Evolutionary conservation across 768 basidiomycete genomes (phyloP), one percentile per base, ranked within the genome.

Genomic region (Paxillus involutus): DNA sequence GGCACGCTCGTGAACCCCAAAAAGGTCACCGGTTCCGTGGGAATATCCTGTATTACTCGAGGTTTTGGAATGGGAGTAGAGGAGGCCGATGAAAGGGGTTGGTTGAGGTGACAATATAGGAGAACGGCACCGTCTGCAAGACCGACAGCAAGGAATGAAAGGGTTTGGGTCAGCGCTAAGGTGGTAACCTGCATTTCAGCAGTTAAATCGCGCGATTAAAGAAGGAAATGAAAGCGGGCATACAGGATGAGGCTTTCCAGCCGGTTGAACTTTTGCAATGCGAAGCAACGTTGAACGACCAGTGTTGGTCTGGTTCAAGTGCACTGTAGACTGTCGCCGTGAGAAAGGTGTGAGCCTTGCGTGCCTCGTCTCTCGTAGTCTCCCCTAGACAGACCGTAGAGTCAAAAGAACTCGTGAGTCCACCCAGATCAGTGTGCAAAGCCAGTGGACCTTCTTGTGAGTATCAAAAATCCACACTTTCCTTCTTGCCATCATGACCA

Each of bases 71-170:
- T 72, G 12, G 86, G 86, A 11, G 93, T 74, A 5, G 88, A 80
- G 16, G 78, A 71, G 11, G 86, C 60, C 44, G 90, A 83, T 3
- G 86, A 80, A 35, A 96, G 77, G 1, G 94, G 94, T 66, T 98
- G 94, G 67, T 95, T 88, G 17, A 98, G 77, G 64, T 98, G 92
- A 7, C 92, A 85, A 67, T 92, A 96, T 16, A 97, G 77, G 9
- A 98, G 78, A 14, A 97, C 95, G 0, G 91, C 90, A 24, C 97
- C 96, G 64, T 98, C 95, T 6, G 86, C 94, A n/a, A 98, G 81
- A 13, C 95, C 97, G 39, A 98, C 82, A 6, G 95, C 88, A 24
- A 99, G 83, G 68, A 94, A 91, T 0, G 90, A 83, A 4, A 97
- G 77, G 16, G 81, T 80, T 6, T 83, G 73, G 0, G 95, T 89